A percentile compares a stretch with the other conserved stretches of the same genome.
Evolutionary conservation across 1,284 basidiomycete species (phyloP).

Genomic region (Ustilago trichophora): DNA sequence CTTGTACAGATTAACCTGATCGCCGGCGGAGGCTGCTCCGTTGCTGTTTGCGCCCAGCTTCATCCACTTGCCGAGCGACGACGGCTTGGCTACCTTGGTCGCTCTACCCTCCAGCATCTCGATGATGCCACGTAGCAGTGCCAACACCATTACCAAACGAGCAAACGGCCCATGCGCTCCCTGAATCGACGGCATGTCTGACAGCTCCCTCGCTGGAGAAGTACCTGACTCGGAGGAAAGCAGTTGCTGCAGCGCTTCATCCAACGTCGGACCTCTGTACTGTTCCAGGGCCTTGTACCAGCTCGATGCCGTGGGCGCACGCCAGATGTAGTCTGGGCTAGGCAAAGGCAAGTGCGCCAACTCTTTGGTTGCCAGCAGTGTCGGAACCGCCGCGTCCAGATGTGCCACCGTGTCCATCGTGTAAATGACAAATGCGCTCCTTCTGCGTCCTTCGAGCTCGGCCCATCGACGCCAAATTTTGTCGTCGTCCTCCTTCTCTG

Average conservation of each 20-base stretch:
- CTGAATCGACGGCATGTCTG: constrained; percentile 25
- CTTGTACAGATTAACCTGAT: constrained; percentile 41
- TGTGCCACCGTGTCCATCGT: constrained; percentile 54
- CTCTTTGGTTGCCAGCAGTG: constrained; percentile 44
- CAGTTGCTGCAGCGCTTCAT: constrained; percentile 48
- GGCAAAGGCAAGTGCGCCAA: constrained; percentile 56
- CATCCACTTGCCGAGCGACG: constrained; percentile 43
- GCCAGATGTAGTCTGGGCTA: constrained; percentile 51
- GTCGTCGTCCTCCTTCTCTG: constrained; percentile 38
- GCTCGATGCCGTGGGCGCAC: constrained; percentile 37
- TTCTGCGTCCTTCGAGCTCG: constrained; percentile 53
- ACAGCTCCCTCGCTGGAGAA: constrained; percentile 4
- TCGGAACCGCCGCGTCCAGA: constrained; percentile 49
- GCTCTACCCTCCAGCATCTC: constrained; percentile 54
- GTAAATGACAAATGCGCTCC: constrained; percentile 51
- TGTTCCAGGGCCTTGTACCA: constrained; percentile 35
- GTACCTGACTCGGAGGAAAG: constrained; percentile 19
- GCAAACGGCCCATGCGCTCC: constrained; percentile 57
- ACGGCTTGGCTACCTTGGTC: constrained; percentile 33
- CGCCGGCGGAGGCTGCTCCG: constrained; percentile 10
- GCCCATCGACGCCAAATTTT: constrained; percentile 57
- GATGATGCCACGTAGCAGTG: constrained; percentile 58
- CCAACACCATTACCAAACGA: constrained; percentile 49
- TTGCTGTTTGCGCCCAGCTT: constrained; percentile 7
- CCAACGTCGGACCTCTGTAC: constrained; percentile 46